Evolutionary conservation across 106 monocot species (phyloP).

Genomic region (Cymbidium sinense): DNA sequence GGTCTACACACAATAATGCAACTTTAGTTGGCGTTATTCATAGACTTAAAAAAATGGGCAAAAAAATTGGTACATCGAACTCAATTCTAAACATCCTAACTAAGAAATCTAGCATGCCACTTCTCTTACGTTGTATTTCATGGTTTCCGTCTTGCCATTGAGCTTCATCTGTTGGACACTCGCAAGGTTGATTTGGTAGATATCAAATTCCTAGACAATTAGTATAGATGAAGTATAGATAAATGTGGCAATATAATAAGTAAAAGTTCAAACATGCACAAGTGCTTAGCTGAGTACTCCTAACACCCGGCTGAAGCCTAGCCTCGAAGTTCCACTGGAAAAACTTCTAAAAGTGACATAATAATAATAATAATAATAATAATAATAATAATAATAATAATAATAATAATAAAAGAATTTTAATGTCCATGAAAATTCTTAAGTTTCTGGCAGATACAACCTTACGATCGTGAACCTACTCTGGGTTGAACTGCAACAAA

Average conservation of each 20-base stretch:
- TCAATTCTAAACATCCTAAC: neutral
- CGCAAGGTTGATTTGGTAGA: too few relatives aligned
- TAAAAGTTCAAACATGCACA: slow-evolving; percentile 42
- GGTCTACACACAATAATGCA: slow-evolving; percentile 64
- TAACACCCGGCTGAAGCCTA: slow-evolving; percentile 84
- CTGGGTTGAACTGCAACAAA: slow-evolving; percentile 79
- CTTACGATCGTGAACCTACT: slow-evolving; percentile 93
- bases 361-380: too few relatives aligned
- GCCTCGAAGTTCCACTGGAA: slow-evolving; percentile 76
- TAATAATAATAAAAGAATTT: too few relatives aligned
- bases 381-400: neutral
- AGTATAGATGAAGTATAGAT: neutral
- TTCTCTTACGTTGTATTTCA: slow-evolving; percentile 44
- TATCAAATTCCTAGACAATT: slow-evolving; percentile 7
- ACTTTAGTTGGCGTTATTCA: slow-evolving; percentile 26
- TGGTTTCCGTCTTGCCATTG: slow-evolving; percentile 27
- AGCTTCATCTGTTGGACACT: slow-evolving; percentile 62
- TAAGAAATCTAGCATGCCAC: too few relatives aligned
- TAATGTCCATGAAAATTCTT: neutral
- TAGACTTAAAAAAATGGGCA: neutral
- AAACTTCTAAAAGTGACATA: neutral
- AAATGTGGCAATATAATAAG: too few relatives aligned
- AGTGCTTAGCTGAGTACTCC: slow-evolving; percentile 55
- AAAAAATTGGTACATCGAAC: neutral
- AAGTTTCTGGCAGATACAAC: slow-evolving; percentile 20